Conservation (phyloP, 257 asterid species). For the Nicotiana paniculata region DNA sequence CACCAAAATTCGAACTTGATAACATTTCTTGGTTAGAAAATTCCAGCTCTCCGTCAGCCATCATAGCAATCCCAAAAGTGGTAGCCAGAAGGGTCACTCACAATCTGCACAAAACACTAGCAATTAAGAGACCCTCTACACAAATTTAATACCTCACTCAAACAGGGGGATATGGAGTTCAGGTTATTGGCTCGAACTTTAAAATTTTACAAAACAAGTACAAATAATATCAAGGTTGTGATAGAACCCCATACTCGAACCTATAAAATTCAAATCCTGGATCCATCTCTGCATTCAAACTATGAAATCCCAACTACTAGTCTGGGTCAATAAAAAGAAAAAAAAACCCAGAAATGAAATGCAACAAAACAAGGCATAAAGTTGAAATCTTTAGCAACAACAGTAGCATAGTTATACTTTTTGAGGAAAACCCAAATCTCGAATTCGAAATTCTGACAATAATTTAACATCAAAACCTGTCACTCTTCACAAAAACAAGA, state of each 20-base stretch:
- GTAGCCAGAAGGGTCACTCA: background rate
- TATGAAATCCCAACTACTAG: background rate
- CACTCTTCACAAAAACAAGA: background rate
- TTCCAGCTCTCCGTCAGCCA: slow-evolving; percentile 44
- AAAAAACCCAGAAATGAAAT: background rate
- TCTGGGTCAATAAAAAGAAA: background rate
- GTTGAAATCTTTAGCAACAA: background rate
- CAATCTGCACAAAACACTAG: background rate
- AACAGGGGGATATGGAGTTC: no score
- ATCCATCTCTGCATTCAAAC: background rate
- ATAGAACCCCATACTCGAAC: no score
- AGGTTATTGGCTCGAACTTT: no score
- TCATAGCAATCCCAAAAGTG: background rate
- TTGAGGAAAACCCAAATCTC: background rate
- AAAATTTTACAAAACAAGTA: no score
- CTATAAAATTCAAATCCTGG: no score
- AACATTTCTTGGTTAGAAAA: slow-evolving; percentile 34
- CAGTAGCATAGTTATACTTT: background rate
- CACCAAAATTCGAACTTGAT: slow-evolving; percentile 30
- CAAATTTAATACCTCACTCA: no score
- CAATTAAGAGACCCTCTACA: background rate
- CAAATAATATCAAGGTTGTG: no score
- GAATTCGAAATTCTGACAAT: background rate
- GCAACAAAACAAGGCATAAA: background rate
- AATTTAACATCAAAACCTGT: background rate